Percentiles rank a stretch among this genome's conserved stretches.
phyloP scores from a whole-genome alignment of 2,329 filamentous ascomycete species.

The Colletotrichum sp. region DNA sequence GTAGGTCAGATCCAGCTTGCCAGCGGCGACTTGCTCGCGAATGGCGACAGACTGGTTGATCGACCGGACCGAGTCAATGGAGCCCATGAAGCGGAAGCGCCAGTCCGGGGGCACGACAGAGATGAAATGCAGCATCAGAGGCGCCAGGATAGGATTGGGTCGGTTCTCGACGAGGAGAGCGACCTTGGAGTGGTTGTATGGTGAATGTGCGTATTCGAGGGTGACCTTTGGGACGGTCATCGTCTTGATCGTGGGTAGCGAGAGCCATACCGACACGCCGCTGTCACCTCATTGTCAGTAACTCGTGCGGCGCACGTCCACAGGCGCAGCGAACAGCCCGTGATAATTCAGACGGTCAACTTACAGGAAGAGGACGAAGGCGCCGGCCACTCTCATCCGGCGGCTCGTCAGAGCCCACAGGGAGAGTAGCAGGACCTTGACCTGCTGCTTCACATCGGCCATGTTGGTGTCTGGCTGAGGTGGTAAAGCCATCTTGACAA shows the following conservation, averaged over 20 bases:
- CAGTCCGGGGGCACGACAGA: constrained; percentile 59
- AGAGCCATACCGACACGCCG: constrained; percentile 24
- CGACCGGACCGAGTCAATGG: constrained; percentile 45
- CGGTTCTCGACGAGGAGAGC: constrained; percentile 62
- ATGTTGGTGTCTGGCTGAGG: constrained; percentile 23
- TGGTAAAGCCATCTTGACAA: constrained; percentile 7
- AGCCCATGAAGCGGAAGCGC: constrained; percentile 62
- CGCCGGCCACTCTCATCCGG: constrained; percentile 35
- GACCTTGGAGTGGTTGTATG: constrained; percentile 56
- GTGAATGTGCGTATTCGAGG: constrained; percentile 39
- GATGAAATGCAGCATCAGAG: constrained; percentile 61
- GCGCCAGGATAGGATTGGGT: constrained; percentile 52
- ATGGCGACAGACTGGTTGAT: constrained; percentile 53
- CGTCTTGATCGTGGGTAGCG: constrained; percentile 23
- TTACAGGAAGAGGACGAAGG: constrained; percentile 36
- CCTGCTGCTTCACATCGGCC: constrained; percentile 24
- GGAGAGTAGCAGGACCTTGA: constrained; percentile 26
- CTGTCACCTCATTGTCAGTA: constrained; percentile 9
- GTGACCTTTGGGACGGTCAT: constrained; percentile 31
- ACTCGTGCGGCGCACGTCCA: not conserved
- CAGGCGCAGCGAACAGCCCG: not conserved
- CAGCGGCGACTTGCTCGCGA: constrained; percentile 43
- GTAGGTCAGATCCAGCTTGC: constrained; percentile 55
- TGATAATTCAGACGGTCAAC: constrained; percentile 8
- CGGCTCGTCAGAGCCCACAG: constrained; percentile 38